A percentile compares a stretch with the other conserved stretches of the same genome.
Evolutionary conservation across 495 filamentous ascomycete species (phyloP).

Genomic region (Penicillium salamii): DNA sequence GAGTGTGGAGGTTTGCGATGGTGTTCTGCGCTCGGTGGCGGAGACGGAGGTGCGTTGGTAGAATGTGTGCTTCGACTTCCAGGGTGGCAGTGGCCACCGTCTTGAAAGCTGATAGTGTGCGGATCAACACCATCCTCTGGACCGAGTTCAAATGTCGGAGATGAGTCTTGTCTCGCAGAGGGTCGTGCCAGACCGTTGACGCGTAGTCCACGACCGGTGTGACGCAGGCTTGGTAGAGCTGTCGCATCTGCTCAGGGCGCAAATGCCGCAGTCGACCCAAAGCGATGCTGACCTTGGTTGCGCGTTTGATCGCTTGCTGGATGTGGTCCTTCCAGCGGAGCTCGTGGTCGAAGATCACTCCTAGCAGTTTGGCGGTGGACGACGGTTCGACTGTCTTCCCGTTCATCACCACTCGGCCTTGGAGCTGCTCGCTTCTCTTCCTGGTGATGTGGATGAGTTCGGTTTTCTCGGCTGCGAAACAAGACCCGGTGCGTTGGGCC

Average conservation of each 20-base stretch:
- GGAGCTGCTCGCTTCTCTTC: slow-evolving; percentile 2
- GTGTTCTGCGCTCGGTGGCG: background rate
- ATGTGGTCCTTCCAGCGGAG: slow-evolving; percentile 18
- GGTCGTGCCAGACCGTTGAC: too few species aligned
- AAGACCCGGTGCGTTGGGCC: slow-evolving; percentile 14
- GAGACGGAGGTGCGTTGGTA: background rate
- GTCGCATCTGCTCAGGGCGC: slow-evolving; percentile 22
- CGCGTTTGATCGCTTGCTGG: slow-evolving; percentile 19
- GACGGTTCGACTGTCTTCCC: slow-evolving; percentile 9
- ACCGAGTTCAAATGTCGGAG: background rate
- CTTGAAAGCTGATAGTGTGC: background rate
- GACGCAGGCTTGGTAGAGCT: slow-evolving; percentile 22
- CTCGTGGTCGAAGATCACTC: slow-evolving; percentile 23
- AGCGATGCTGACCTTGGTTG: slow-evolving; percentile 17
- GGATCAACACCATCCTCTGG: background rate
- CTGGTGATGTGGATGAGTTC: slow-evolving; percentile 21
- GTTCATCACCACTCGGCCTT: slow-evolving; percentile 14
- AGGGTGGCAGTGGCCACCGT: background rate
- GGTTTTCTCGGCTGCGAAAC: slow-evolving; percentile 24
- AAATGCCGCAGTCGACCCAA: slow-evolving; percentile 14
- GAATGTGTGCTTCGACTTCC: background rate
- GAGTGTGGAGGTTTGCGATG: background rate
- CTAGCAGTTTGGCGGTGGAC: slow-evolving; percentile 17
- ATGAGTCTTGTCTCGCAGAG: too few species aligned
- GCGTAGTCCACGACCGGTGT: slow-evolving; percentile 16